These are phyloP conservation scores for Phytophthora vignae DNA, from an alignment of 352 stramenopile species.

Conservation along the genomic window DNA sequence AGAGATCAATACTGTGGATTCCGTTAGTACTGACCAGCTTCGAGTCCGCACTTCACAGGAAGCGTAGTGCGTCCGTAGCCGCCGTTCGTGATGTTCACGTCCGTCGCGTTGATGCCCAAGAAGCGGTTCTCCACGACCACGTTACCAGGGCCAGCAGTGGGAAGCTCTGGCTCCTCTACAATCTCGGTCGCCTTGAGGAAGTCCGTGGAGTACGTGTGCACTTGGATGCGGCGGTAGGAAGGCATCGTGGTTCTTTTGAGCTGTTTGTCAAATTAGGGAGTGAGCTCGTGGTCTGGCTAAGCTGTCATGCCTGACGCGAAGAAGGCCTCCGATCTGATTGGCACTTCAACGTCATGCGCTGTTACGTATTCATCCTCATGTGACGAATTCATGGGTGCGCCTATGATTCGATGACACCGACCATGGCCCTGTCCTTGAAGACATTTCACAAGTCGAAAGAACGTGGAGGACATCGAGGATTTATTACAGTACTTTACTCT, in stretches of 20 bases:
- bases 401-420: conserved; percentile 21
- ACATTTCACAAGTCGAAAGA: neutral
- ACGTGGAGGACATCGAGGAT: neutral
- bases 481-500: conserved; percentile 1
- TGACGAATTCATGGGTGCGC: conserved; percentile 15
- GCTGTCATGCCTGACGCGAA: conserved; percentile 16
- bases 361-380: conserved; percentile 10
- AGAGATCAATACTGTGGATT: neutral
- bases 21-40: conserved; percentile 23
- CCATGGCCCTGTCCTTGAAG: conserved; percentile 8
- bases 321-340: conserved; percentile 21
- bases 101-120: conserved; percentile 58
- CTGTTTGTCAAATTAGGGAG: conserved; percentile 11
- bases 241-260: conserved; percentile 27
- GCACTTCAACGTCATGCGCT: conserved; percentile 9
- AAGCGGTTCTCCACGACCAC: conserved; percentile 50
- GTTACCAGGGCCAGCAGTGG: conserved; percentile 30
- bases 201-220: conserved; percentile 55
- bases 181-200: conserved; percentile 51
- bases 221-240: conserved; percentile 41
- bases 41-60: conserved; percentile 20
- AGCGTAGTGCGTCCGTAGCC: conserved; percentile 26
- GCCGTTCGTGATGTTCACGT: conserved; percentile 66
- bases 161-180: conserved; percentile 35
- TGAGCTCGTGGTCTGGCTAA: neutral